A percentile compares a stretch with the other conserved stretches of the same genome.
Evolutionary conservation across 164 flowering plant genomes (phyloP).

Genomic region (Macadamia integrifolia): DNA sequence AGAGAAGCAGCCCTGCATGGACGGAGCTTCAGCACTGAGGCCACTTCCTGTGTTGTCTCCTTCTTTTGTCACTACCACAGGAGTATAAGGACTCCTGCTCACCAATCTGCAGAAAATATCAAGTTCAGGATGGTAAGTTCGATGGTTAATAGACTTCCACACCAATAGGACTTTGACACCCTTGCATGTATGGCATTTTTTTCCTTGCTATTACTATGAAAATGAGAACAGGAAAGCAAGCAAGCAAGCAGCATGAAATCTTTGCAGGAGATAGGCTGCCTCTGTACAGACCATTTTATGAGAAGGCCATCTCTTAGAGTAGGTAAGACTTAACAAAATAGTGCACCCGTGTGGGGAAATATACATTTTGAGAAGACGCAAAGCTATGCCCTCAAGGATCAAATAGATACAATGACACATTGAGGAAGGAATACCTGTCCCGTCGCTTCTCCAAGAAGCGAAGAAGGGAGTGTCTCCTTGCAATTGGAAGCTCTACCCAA

Average conservation of each 20-base stretch:
- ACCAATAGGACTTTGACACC: not conserved
- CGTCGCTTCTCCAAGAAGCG: slow-evolving; percentile 52
- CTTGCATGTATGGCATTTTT: not conserved
- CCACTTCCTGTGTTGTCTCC: slow-evolving; percentile 13
- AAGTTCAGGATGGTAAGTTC: not conserved
- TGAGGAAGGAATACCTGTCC: slow-evolving; percentile 30
- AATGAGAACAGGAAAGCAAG: not conserved
- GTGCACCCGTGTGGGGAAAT: not conserved
- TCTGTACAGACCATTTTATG: not conserved
- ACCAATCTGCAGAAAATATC: slow-evolving; percentile 27
- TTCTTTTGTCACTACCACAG: slow-evolving; percentile 3
- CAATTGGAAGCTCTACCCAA: slow-evolving; percentile 40
- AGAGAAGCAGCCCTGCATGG: slow-evolving; percentile 19
- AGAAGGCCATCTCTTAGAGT: not conserved
- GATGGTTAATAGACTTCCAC: not conserved
- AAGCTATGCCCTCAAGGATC: not conserved
- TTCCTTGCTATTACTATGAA: not conserved
- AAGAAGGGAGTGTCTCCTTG: slow-evolving; percentile 55
- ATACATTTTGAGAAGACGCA: not conserved
- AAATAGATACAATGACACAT: not conserved
- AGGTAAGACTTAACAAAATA: not conserved
- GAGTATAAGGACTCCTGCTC: slow-evolving; percentile 36
- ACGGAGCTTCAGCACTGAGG: slow-evolving; percentile 6
- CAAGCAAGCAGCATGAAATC: not conserved
- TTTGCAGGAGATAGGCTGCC: not conserved